Percentiles rank a stretch among this genome's conserved stretches.
These are phyloP conservation scores for Neurospora sp. DNA, from an alignment of 2,329 filamentous ascomycete species.

Conservation along the genomic window DNA sequence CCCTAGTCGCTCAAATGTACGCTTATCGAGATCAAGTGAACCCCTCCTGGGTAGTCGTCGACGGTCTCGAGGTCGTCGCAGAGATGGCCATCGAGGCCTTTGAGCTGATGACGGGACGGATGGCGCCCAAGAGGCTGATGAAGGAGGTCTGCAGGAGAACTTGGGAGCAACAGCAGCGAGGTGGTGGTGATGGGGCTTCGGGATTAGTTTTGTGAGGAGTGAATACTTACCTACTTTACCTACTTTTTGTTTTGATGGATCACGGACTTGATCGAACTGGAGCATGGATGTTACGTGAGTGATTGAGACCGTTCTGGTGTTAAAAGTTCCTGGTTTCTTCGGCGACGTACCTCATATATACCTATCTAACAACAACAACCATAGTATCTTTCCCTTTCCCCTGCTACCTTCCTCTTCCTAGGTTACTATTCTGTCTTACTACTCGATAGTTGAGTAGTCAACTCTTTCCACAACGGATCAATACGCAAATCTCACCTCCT, in stretches of 20 bases:
- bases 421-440: not conserved
- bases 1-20: constrained; percentile 57
- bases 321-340: no score
- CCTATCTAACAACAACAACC: no score
- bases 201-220: not conserved
- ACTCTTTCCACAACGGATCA: not conserved
- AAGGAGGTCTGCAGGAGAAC: constrained; percentile 41
- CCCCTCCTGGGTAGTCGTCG: constrained; percentile 59
- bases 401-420: not conserved
- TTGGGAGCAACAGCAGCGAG: constrained; percentile 28
- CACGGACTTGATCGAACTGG: not conserved
- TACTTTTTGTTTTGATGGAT: not conserved
- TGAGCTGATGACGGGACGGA: constrained; percentile 63
- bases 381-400: accelerated
- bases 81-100: constrained; percentile 71
- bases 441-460: not conserved
- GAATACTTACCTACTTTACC: not conserved
- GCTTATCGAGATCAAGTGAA: constrained; percentile 35
- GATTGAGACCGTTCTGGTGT: not conserved
- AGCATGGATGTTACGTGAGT: no score
- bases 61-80: constrained; percentile 60
- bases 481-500: no score
- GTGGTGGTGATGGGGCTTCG: not conserved
- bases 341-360: no score
- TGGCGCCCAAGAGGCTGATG: constrained; percentile 61